Percentiles rank a stretch among this genome's conserved stretches.
Conservation (phyloP, 176 grass and related monocot genomes). For the Phyllostachys edulis region DNA sequence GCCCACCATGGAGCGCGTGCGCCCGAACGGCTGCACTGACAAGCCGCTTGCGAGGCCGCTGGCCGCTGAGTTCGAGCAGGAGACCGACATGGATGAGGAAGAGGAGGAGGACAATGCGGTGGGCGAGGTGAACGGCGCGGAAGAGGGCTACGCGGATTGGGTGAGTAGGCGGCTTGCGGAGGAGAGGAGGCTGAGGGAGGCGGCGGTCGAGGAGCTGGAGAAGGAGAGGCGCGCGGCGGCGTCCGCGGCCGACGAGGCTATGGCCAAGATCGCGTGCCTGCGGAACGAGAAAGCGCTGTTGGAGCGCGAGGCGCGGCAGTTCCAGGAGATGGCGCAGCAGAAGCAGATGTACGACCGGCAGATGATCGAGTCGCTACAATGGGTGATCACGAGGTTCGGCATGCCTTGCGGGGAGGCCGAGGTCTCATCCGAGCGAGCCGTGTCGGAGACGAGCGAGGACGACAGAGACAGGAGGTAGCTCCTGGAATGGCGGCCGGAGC, state of each 20-base stretch:
- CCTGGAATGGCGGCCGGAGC: neutral
- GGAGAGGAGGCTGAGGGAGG: conserved; percentile 53
- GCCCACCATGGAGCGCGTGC: neutral
- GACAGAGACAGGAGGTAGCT: conserved; percentile 36
- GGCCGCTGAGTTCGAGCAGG: conserved; percentile 38
- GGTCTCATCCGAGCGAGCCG: conserved; percentile 7
- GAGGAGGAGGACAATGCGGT: conserved; percentile 20
- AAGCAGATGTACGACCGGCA: conserved; percentile 69
- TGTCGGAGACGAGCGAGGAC: conserved; percentile 43
- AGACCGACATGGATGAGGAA: neutral
- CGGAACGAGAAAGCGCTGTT: conserved; percentile 64
- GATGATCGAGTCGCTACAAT: conserved; percentile 59
- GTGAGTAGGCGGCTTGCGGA: conserved; percentile 45
- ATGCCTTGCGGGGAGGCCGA: conserved; percentile 23
- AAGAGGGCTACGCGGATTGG: conserved; percentile 32
- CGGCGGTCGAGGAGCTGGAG: conserved; percentile 53
- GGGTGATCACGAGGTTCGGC: conserved; percentile 45
- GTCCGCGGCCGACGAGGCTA: conserved; percentile 64
- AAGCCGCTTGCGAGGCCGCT: conserved; percentile 31
- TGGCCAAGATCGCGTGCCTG: conserved; percentile 74
- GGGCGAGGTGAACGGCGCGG: conserved; percentile 18
- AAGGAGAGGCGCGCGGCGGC: conserved; percentile 63
- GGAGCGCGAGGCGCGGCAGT: conserved; percentile 69
- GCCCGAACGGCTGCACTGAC: neutral
- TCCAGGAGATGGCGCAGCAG: conserved; percentile 52